These are phyloP conservation scores for Teunomyces funiuensis DNA, from an alignment of 805 yeast species.

Conservation along the genomic window DNA sequence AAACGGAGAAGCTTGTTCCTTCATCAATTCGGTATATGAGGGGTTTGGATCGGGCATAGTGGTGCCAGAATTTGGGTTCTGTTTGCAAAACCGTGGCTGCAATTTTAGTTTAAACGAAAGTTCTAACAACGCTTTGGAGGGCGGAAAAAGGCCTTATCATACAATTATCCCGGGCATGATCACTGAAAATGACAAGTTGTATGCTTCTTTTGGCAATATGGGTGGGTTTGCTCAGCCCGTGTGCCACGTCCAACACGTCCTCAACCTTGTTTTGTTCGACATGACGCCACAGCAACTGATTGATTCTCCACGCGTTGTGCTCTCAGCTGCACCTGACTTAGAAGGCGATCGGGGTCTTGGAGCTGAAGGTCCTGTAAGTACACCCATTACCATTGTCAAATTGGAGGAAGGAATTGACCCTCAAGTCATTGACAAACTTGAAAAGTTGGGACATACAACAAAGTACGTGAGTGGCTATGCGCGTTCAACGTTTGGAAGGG, in stretches of 20 bases:
- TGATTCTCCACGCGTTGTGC: constrained; percentile 72
- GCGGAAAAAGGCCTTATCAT: constrained; percentile 75
- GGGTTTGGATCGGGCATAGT: constrained; percentile 70
- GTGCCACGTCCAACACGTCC: constrained; percentile 75
- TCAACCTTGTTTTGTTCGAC: constrained; percentile 63
- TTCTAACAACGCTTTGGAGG: constrained; percentile 60
- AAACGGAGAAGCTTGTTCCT: constrained; percentile 78
- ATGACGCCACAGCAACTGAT: constrained; percentile 70
- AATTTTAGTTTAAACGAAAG: constrained; percentile 64
- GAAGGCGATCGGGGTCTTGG: constrained; percentile 55
- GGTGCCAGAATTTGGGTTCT: constrained; percentile 65
- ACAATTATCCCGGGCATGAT: constrained; percentile 84
- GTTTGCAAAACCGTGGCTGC: constrained; percentile 73
- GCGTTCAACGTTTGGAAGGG: constrained; percentile 59
- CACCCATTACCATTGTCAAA: constrained; percentile 56
- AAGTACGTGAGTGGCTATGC: constrained; percentile 39
- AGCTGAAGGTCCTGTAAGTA: constrained; percentile 62
- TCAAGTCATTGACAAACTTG: constrained; percentile 46
- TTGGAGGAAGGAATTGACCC: constrained; percentile 64
- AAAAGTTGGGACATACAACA: constrained; percentile 58
- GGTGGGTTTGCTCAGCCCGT: constrained; percentile 89
- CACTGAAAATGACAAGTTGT: constrained; percentile 53
- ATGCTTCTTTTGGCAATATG: constrained; percentile 78
- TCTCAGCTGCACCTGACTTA: constrained; percentile 50
- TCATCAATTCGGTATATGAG: constrained; percentile 71